Base-by-base conservation (phyloP, 2,329 filamentous ascomycete species). In the Trichothecium roseum region DNA sequence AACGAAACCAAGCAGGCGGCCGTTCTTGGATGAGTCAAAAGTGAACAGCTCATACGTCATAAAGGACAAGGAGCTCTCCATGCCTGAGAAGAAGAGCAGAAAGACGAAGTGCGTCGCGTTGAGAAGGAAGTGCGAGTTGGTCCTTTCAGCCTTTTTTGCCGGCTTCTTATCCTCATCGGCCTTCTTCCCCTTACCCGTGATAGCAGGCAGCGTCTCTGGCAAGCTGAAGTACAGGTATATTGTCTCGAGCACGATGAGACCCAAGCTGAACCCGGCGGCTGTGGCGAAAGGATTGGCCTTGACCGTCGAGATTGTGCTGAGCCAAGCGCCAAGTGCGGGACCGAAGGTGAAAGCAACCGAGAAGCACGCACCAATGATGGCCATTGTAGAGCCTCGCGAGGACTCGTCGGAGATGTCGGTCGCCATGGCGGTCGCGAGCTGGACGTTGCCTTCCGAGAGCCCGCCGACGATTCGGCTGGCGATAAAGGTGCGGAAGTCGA, bases 61-160 rank as follows among this genome's bases (percentile, higher is more conserved):
- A 57, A 98, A 98, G 0, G 91, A 88, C 3, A 98, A 72, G 1
- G 87, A 94, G 58, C 94, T 96, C 55, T 98, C 91, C 82, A 98
- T 89, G 41, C 91, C 91, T 3, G 86, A 94, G 62, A 98, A 98
- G 61, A 94, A 94, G 10, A 98, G 77, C 40, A 98, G 78, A 59
- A 98, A 98, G 32, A 81, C 63, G 51, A 96, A 82, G 59, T 98
- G 91, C 0, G 85, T 79, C 2, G 81, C 62, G 54, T 95, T 95
- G 32, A 98, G 76, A 10, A 94, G 56, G 20, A 75, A 62, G 46
- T 91, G 86, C 4, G 82, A 86, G 60, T 96, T 96, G 3, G 85
- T 94, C 39, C 82, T 69, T 47, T 63, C 59, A 17, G 57, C 39
- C 16, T 45, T 45, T 35, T 48, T 48, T 9, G 45, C 37, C 39